A percentile compares a stretch with the other conserved stretches of the same genome.
Conservation (phyloP, 2,329 filamentous ascomycete species). For the Sclerotinia spermophila region DNA sequence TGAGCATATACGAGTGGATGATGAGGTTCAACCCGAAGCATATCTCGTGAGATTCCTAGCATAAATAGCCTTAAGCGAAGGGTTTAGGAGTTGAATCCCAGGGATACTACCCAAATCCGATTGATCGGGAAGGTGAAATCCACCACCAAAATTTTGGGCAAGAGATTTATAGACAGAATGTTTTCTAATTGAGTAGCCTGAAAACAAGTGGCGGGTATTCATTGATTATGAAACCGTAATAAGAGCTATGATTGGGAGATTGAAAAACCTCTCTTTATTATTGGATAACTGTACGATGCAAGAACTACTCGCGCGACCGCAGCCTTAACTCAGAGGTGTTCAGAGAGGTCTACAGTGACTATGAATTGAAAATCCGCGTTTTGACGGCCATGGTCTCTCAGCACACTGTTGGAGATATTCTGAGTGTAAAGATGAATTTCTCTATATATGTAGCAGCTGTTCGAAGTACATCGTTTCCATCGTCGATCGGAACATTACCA, state of each 20-base stretch:
- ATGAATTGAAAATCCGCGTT: constrained; percentile 2
- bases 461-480: background rate
- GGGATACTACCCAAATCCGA: constrained; percentile 16
- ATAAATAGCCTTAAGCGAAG: constrained; percentile 6
- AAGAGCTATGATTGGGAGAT: constrained; percentile 9
- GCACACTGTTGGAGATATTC: constrained; percentile 14
- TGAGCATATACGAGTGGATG: constrained; percentile 15
- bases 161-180: constrained; percentile 1
- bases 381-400: constrained; percentile 12
- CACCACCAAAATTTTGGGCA: background rate
- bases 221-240: constrained; percentile 7
- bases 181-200: constrained; percentile 7
- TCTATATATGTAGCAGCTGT: constrained; percentile 19
- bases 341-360: constrained; percentile 4
- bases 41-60: constrained; percentile 9
- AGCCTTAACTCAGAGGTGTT: constrained; percentile 10
- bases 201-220: constrained; percentile 14
- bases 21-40: background rate
- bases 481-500: background rate
- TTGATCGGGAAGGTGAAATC: constrained; percentile 2
- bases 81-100: constrained; percentile 15
- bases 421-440: constrained; percentile 6
- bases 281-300: constrained; percentile 15
- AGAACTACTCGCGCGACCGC: constrained; percentile 2
- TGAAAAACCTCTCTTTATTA: background rate